Evolutionary conservation across 2,329 filamentous ascomycete species (phyloP).

Genomic region (Alternaria solani): DNA sequence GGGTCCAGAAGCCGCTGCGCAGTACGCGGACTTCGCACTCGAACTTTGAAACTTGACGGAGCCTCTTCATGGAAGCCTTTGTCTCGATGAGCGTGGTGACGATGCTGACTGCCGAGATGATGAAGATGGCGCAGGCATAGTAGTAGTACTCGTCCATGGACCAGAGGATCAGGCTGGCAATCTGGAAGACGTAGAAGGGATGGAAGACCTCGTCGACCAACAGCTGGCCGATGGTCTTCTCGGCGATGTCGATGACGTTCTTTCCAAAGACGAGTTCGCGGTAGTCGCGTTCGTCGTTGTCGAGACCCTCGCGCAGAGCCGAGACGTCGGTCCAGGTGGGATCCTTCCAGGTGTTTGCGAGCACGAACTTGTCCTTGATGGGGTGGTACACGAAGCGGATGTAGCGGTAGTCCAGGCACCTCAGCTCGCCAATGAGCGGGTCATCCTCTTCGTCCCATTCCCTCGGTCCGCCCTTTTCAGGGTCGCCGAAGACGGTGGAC

Average conservation of each 20-base stretch:
- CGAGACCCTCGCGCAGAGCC: conserved; percentile 78
- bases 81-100: conserved; percentile 89
- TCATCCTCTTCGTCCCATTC: conserved; percentile 77
- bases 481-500: conserved; percentile 73
- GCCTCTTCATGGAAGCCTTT: conserved; percentile 85
- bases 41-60: conserved; percentile 91
- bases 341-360: conserved; percentile 93
- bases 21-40: conserved; percentile 95
- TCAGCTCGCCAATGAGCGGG: conserved; percentile 76
- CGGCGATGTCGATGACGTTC: conserved; percentile 91
- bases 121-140: conserved; percentile 92
- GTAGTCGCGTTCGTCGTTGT: conserved; percentile 84
- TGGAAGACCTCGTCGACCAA: conserved; percentile 95
- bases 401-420: conserved; percentile 89
- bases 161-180: conserved; percentile 93
- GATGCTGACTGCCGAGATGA: conserved; percentile 94
- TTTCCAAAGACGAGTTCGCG: conserved; percentile 87
- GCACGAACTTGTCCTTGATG: conserved; percentile 83
- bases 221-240: conserved; percentile 83
- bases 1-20: conserved; percentile 94
- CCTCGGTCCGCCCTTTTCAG: conserved; percentile 70
- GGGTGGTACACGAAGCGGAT: conserved; percentile 93
- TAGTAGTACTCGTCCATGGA: conserved; percentile 97
- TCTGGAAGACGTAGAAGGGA: conserved; percentile 97
- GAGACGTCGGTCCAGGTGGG: conserved; percentile 84